Evolutionary conservation across 768 basidiomycete genomes (phyloP).

Genomic region (Boletus insuetus): DNA sequence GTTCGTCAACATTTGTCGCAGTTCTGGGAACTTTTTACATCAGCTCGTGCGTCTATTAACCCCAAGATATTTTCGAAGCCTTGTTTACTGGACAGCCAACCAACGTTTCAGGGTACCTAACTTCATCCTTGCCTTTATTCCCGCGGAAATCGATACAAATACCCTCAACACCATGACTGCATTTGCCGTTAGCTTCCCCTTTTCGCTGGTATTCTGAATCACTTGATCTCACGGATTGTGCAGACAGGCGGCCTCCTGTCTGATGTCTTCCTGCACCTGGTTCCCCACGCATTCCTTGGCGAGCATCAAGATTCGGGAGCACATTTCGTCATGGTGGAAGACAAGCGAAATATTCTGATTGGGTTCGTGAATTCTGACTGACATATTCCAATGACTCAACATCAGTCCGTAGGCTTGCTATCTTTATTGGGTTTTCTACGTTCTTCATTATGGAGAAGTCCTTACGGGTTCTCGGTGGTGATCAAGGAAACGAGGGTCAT

Average conservation of each 20-base stretch:
- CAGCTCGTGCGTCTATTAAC: conserved; percentile 70
- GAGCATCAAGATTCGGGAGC: conserved; percentile 73
- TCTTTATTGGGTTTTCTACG: conserved; percentile 82
- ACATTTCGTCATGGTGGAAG: conserved; percentile 81
- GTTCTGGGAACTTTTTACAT: conserved; percentile 94
- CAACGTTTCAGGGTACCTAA: conserved; percentile 72
- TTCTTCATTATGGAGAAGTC: conserved; percentile 96
- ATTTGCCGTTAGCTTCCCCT: conserved; percentile 64
- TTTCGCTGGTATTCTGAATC: conserved; percentile 8
- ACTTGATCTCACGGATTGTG: conserved; percentile 18
- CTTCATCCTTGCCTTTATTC: conserved; percentile 92
- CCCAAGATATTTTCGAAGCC: conserved; percentile 12
- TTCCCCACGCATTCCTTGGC: conserved; percentile 91
- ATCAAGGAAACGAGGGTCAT: conserved; percentile 47
- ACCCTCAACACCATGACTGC: conserved; percentile 94
- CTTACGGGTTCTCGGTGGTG: conserved; percentile 73
- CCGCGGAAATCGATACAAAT: conserved; percentile 78
- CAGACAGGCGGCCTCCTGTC: conserved; percentile 89
- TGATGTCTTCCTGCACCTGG: conserved; percentile 88
- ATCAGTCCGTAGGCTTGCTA: conserved; percentile 52
- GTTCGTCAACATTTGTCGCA: conserved; percentile 27
- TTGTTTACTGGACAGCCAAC: conserved; percentile 17
- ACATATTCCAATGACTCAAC: conserved; percentile 11
- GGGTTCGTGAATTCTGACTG: conserved; percentile 50
- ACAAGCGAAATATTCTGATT: conserved; percentile 86